Base-by-base conservation (phyloP, 2,329 filamentous ascomycete species). In the Alternaria triticimaculans region DNA sequence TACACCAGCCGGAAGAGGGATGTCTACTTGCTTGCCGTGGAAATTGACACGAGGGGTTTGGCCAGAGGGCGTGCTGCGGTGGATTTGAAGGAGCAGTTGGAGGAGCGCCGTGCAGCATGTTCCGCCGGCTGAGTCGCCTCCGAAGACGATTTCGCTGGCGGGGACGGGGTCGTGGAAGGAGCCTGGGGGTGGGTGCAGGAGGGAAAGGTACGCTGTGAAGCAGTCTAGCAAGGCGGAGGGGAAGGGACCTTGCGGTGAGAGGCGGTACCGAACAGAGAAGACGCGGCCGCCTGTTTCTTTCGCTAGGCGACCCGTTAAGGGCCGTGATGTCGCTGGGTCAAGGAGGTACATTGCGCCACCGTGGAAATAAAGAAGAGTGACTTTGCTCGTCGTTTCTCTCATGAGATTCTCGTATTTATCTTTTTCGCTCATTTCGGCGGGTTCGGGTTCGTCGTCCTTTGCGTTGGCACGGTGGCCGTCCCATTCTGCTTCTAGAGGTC, bases 51-150 rank as follows among this genome's bases (percentile, higher is more conserved):
- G 85, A 21, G 70, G 81, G 64, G 64, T 78, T 72, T 66, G 82
- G 78, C 57, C 84, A 81, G 43, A 80, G 78, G 72, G 67, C 6
- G 70, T 64, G 18, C 72, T 74, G 30, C 83, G 82, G 58, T 84
- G 82, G 14, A 94, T 81, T 60, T 93, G 87, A 2, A 94, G 83
- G 2, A 95, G 72, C 0, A 91, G 83, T 75, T 93, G 91, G 1
- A 92, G 82, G 0, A 96, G 84, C 1, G 87, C 86, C 14, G 93
- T 84, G 14, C 84, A 80, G 44, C 95, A 86, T 69, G 91, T 92
- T 3, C 91, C 92, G 14, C 93, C 92, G 4, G 93, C 92, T 61
- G 87, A 90, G 75, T 96, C 92, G 43, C 92, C 92, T 3, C 86
- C 85, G 69, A 96, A 83, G 10, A 94, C 88, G 45, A 96, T 89